Conservation (phyloP, 768 basidiomycete species). For the Lactifluus rugatus region DNA sequence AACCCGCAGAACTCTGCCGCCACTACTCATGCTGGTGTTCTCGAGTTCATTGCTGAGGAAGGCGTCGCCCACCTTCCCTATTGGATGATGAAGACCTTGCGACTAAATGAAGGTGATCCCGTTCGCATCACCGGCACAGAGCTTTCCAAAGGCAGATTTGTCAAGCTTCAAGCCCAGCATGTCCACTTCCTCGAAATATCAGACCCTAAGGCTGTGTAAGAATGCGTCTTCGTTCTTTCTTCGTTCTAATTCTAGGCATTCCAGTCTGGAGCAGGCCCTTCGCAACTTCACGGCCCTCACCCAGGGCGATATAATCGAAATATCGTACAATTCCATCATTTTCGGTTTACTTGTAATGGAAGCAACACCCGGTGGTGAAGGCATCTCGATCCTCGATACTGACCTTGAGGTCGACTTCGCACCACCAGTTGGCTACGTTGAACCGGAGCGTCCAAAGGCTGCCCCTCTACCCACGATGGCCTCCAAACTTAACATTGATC, state of each 20-base stretch:
- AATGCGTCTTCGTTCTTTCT: constrained; percentile 18
- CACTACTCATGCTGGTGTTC: constrained; percentile 91
- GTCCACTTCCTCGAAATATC: constrained; percentile 95
- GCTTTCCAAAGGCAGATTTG: constrained; percentile 85
- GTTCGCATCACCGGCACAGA: constrained; percentile 86
- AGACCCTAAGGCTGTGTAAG: constrained; percentile 96
- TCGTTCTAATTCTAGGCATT: not conserved
- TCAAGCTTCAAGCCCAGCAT: constrained; percentile 94
- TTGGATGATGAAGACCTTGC: constrained; percentile 99
- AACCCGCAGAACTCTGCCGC: constrained; percentile 80
- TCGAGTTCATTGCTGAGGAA: constrained; percentile 98
- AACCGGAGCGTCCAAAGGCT: constrained; percentile 81
- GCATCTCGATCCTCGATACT: constrained; percentile 86
- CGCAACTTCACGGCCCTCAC: constrained; percentile 89
- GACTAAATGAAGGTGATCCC: constrained; percentile 89
- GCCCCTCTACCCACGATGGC: constrained; percentile 87
- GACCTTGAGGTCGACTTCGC: constrained; percentile 99
- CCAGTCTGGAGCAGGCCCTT: constrained; percentile 86
- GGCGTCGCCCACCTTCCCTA: constrained; percentile 91
- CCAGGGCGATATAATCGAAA: constrained; percentile 96
- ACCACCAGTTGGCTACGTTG: constrained; percentile 85
- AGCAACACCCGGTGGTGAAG: constrained; percentile 72
- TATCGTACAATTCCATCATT: constrained; percentile 90
- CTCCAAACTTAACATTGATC: constrained; percentile 90
- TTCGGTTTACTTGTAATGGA: constrained; percentile 98